Evolutionary conservation across 1,139 yeast genomes (phyloP), one percentile per base, ranked within the genome.

Genomic region (Protomyces lactucae-debilis): DNA sequence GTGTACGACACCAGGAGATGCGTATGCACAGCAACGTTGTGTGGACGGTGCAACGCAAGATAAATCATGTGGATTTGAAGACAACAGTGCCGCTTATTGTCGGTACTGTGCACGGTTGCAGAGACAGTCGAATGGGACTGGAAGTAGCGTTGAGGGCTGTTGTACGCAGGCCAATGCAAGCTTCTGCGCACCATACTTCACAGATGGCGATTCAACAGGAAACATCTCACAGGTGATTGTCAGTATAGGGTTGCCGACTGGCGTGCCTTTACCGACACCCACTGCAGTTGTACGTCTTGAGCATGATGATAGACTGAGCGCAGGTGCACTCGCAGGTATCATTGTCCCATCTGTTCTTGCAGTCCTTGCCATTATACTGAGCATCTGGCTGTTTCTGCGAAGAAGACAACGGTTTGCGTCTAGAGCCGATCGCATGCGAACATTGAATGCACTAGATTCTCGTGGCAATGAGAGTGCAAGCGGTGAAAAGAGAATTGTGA

Each of bases 11-110:
- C 66, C 66, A 8, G 53, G 18, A 3, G 16, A 36, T 25, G 61
- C 66, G 6, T 60, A 57, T 32, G 55, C 39, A n/a, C 37, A 53
- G 16, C 14, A 16, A 12, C 16, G 40, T 16, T 64, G 66, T 45
- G 54, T 64, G n/a, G 46, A 55, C 14, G 66, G 66, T 16, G 23
- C n/a, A 18, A 21, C 23, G 18, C 53, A 53, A 16, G 66, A 64
- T 21, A 55, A 52, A 12, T 14, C 43, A 28, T 64, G 66, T 18
- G 66, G 66, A 8, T 61, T 51, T 18, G 57, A 52, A 18, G 36
- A 40, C 9, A 64, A 64, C 46, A 37, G 21, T 18, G 45, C 37
- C 14, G 55, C 40, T 28, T 52, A 52, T 9, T 64, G 66, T 51
- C 37, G 39, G 39, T 61, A 52, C 40, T 64, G 66, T 35, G 23